Evolutionary conservation across 345 rosid genomes (phyloP).

Genomic region (Corymbia maculata): DNA sequence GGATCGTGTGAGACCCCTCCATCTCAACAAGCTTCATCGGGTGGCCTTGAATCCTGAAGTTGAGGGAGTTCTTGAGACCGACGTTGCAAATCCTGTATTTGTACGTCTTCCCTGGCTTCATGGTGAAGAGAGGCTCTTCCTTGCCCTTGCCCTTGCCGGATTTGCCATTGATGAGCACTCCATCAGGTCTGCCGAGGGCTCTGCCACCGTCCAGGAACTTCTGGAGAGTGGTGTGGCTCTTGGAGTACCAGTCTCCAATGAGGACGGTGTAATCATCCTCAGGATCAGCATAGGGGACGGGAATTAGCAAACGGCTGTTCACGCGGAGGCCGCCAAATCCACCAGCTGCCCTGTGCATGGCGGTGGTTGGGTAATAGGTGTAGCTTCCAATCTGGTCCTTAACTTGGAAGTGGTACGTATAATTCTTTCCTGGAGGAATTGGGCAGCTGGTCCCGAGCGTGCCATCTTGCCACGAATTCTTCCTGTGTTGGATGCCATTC

Average conservation of each 20-base stretch:
- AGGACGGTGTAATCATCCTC: slow-evolving; percentile 10
- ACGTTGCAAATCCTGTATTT: slow-evolving; percentile 10
- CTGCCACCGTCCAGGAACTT: slow-evolving; percentile 3
- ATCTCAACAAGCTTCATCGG: slow-evolving; percentile 23
- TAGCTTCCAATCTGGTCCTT: slow-evolving; percentile 22
- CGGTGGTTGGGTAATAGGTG: slow-evolving; percentile 1
- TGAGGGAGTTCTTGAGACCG: slow-evolving; percentile 6
- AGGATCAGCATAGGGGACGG: slow-evolving; percentile 5
- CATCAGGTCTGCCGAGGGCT: slow-evolving; percentile 7
- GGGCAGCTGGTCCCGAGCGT: slow-evolving; percentile 15
- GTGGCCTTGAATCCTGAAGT: slow-evolving; percentile 9
- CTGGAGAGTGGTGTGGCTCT: slow-evolving; percentile 1
- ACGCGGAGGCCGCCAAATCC: slow-evolving; percentile 8
- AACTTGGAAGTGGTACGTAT: slow-evolving; percentile 14
- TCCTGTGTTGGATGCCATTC: slow-evolving; percentile 6
- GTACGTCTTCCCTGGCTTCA: slow-evolving; percentile 14
- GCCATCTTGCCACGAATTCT: slow-evolving; percentile 18
- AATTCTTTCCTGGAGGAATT: slow-evolving; percentile 9
- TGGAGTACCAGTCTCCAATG: slow-evolving; percentile 9
- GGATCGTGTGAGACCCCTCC: slow-evolving; percentile 30
- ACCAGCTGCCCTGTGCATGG: slow-evolving; percentile 4
- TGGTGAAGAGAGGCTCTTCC: slow-evolving; percentile 4
- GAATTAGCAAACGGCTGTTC: slow-evolving; percentile 4
- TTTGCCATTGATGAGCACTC: slow-evolving; percentile 9
- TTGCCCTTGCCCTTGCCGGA: background rate